Base-by-base conservation (phyloP, 2,329 filamentous ascomycete genomes). In the Colletotrichum falcatum region DNA sequence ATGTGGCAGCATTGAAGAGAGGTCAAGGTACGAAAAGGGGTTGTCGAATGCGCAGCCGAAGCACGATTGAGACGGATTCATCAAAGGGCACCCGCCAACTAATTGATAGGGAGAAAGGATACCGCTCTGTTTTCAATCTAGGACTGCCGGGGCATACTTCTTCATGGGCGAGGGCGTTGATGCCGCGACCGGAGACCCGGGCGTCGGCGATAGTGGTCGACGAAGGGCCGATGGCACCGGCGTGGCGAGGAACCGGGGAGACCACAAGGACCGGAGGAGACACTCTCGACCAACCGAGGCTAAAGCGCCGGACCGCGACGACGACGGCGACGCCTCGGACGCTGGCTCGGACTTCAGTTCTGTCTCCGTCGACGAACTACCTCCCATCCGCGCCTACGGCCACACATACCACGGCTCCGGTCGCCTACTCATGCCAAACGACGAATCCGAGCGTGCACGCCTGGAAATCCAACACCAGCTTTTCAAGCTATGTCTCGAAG, bases 341-440 rank as follows among this genome's bases (percentile, higher is more conserved):
- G 65, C 64, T 37, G 75, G 66, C 23, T 81, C 79, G 35, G 76
- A 80, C 61, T 81, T 78, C 72, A 72, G 72, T 35, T 78, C 80
- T 51, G 79, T 79, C 49, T 80, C 80, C 1, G 63, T 71, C 39
- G 76, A 77, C 54, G 74, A 76, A 3, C 72, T 79, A 12, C 77
- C 79, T 44, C 75, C 77, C 42, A 80, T 81, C 28, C 75, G 71
- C 67, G 78, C 76, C 53, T 80, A 79, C 67, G 79, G 77, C 9
- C 80, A 80, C 62, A 77, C 74, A n/a, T 81, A 81, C 67, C 79
- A 81, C 58, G 79, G 78, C 28, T 80, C 79, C 1, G 80, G 79
- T 9, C 74, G 75, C 8, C 55, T 81, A 3, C 73, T 80, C 16
- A 76, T 75, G 1, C 79, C 80, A 44, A 80, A 81, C 67, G 80